Evolutionary conservation across 495 filamentous ascomycete genomes (phyloP).

Genomic region (Patellaria atrata): DNA sequence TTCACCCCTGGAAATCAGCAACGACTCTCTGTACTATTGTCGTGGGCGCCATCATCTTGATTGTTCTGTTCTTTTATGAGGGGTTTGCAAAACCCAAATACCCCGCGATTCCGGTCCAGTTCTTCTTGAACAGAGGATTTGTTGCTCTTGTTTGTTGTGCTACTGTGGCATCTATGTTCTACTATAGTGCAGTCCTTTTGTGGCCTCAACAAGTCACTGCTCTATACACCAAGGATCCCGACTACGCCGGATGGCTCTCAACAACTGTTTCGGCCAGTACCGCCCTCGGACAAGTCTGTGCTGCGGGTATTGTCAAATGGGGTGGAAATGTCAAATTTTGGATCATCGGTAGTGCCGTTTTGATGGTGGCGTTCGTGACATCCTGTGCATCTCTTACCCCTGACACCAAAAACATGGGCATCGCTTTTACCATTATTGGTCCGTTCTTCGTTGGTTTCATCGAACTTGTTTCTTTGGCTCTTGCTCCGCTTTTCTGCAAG

Average conservation of each 20-base stretch:
- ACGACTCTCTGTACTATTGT: conserved; percentile 10
- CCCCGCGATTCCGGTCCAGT: conserved; percentile 13
- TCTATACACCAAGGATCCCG: conserved; percentile 11
- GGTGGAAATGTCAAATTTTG: conserved; percentile 8
- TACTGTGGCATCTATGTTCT: conserved; percentile 14
- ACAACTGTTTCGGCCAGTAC: conserved; percentile 7
- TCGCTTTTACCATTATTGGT: conserved; percentile 11
- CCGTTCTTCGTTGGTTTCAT: conserved; percentile 13
- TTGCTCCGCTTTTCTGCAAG: conserved; percentile 11
- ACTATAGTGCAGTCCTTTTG: conserved; percentile 10
- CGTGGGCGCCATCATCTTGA: conserved; percentile 7
- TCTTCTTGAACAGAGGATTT: conserved; percentile 13
- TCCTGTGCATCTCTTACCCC: conserved; percentile 8
- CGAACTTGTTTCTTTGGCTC: conserved; percentile 6
- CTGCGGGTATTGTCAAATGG: conserved; percentile 6
- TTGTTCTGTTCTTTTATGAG: conserved; percentile 12
- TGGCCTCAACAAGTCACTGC: conserved; percentile 13
- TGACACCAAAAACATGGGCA: conserved; percentile 10
- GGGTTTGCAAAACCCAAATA: conserved; percentile 8
- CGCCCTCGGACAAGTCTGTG: conserved; percentile 7
- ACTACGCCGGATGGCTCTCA: conserved; percentile 5
- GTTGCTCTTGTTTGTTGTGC: conserved; percentile 11
- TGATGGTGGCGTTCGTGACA: conserved; percentile 11
- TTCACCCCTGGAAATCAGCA: conserved; percentile 15
- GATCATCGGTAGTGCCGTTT: conserved; percentile 7